Evolutionary conservation across 208 protist species (phyloP).

Genomic region (Trypanosoma congolense): DNA sequence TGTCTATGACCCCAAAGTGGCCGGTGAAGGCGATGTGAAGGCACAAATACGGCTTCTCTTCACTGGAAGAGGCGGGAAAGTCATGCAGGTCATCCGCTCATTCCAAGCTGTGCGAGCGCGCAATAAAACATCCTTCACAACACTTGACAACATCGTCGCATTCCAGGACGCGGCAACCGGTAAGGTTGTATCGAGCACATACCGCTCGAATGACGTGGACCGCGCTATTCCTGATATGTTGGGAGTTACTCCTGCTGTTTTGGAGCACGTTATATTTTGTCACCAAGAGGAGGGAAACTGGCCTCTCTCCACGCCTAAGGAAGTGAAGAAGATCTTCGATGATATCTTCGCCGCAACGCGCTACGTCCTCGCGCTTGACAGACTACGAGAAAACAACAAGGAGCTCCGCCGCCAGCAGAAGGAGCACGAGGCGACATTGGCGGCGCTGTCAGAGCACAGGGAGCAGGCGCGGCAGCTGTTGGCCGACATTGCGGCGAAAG

Average conservation of each 20-base stretch:
- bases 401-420: constrained; percentile 78
- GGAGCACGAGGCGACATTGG: constrained; percentile 72
- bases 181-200: constrained; percentile 79
- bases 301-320: constrained; percentile 89
- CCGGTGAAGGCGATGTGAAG: constrained; percentile 94
- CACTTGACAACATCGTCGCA: constrained; percentile 92
- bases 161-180: constrained; percentile 83
- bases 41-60: constrained; percentile 96
- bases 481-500: constrained; percentile 52
- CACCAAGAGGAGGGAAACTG: constrained; percentile 98
- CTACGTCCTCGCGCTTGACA: constrained; percentile 88
- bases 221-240: constrained; percentile 94
- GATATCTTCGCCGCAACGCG: constrained; percentile 97
- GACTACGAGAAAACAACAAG: constrained; percentile 81
- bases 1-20: constrained; percentile 96
- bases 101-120: constrained; percentile 89
- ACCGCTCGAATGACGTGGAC: constrained; percentile 93
- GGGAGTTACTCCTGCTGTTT: constrained; percentile 95
- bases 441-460: constrained; percentile 74
- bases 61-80: constrained; percentile 69
- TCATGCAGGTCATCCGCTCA: constrained; percentile 89
- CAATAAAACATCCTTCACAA: constrained; percentile 88
- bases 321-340: constrained; percentile 98
- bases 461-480: constrained; percentile 68
- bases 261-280: constrained; percentile 98